Evolutionary conservation across 2,329 filamentous ascomycete species (phyloP), one percentile per base, ranked within the genome.

Genomic region (Stagonosporopsis tanaceti): DNA sequence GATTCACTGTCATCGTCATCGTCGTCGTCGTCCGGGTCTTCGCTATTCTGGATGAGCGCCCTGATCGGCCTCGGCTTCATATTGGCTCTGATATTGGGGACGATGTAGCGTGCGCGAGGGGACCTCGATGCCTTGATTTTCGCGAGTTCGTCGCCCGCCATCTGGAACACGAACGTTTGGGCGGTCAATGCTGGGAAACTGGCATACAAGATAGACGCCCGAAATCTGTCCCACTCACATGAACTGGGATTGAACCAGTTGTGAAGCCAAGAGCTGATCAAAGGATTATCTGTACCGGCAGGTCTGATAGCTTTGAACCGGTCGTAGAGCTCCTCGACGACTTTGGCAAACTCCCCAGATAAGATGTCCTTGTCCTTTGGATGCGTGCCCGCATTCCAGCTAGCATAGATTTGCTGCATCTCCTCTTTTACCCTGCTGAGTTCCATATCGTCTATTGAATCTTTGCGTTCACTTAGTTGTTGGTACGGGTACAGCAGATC

Each of bases 141-240:
- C 9, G 71, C 74, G 2, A 82, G 66, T 53, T 80, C 75, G 12
- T 60, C 55, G 6, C 79, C 79, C 0, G 79, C 79, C 61, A 80
- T 73, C 24, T 64, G 58, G 44, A 76, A 80, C 0, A 78, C 69
- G 28, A 81, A 74, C 0, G 61, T 60, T 6, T 35, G 30, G 4
- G 53, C 53, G 1, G 22, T 42, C 2, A 17, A 24, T 1, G 4
- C 0, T 4, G n/a, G 28, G 8, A 57, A 8, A 6, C n/a, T 47
- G 2, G 35, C 11, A 28, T 78, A 79, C 2, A 81, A 51, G 1
- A 76, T 68, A 0, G 80, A 83, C 1, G 82, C 82, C 42, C 77
- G 79, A 6, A 84, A 63, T 0, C 76, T 57, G 1, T 79, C 75
- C 83, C 83, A 85, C 0, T 64, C 8, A 8, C 60, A 61, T 20